Percentiles rank a stretch among this genome's conserved stretches.
These are phyloP conservation scores for Decorospora gaudefroyi DNA, from an alignment of 2,329 filamentous ascomycete species.

Conservation along the genomic window DNA sequence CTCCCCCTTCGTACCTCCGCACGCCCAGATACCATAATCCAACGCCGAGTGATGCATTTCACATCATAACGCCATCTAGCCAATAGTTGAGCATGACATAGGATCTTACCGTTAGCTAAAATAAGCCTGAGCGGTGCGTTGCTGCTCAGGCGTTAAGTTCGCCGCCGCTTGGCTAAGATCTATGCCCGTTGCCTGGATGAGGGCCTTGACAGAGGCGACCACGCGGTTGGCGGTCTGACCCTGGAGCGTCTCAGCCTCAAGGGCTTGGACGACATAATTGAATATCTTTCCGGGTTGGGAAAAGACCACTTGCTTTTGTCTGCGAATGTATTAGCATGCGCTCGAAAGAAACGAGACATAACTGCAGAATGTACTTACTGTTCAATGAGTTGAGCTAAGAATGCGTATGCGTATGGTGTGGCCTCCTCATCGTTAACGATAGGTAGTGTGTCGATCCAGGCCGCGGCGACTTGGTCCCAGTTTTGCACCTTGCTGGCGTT, in stretches of 20 bases:
- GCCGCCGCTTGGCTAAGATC: constrained; percentile 76
- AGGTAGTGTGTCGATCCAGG: constrained; percentile 89
- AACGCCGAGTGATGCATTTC: constrained; percentile 7
- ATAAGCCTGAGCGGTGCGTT: constrained; percentile 75
- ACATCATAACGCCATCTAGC: constrained; percentile 3
- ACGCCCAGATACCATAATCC: no score
- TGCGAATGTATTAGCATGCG: constrained; percentile 46
- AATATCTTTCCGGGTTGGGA: constrained; percentile 81
- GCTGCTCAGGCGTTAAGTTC: constrained; percentile 76
- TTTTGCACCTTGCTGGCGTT: constrained; percentile 78
- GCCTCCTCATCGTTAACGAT: constrained; percentile 96
- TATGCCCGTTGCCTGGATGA: constrained; percentile 73
- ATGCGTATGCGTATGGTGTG: constrained; percentile 92
- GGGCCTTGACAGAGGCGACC: constrained; percentile 74
- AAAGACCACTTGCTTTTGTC: constrained; percentile 82
- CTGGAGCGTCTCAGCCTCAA: constrained; percentile 88
- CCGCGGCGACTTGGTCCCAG: constrained; percentile 72
- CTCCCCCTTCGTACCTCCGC: no score
- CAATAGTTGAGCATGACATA: neutral
- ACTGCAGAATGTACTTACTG: constrained; percentile 76
- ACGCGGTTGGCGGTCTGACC: constrained; percentile 80
- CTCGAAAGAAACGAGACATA: no score
- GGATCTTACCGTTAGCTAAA: constrained; percentile 62
- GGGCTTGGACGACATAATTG: constrained; percentile 79
- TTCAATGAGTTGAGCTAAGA: constrained; percentile 87